Conservation (phyloP, 2,329 filamentous ascomycete genomes). For the Camptophora hylomeconis region DNA sequence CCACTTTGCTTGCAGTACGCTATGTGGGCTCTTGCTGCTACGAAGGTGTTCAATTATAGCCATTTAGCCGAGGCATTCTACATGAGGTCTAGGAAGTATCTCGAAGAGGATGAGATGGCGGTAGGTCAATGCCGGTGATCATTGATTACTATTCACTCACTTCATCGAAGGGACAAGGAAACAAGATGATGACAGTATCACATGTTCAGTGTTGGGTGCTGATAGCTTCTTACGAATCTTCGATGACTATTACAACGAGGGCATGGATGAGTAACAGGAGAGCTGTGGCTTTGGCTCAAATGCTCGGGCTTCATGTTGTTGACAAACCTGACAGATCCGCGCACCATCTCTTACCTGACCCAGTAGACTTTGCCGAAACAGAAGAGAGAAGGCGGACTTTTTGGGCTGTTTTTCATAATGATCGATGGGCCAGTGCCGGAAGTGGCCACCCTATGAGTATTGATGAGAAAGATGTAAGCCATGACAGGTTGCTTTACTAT, state of each 20-base stretch:
- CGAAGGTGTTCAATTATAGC: not conserved
- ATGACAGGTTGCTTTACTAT: not conserved
- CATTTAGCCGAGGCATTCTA: not conserved
- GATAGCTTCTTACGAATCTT: conserved; percentile 3
- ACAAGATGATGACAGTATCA: not conserved
- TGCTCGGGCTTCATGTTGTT: not conserved
- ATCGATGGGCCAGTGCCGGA: conserved; percentile 78
- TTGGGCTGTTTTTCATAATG: conserved; percentile 87
- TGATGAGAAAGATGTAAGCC: conserved; percentile 65
- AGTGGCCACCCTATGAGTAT: conserved; percentile 87
- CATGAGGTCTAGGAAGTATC: not conserved
- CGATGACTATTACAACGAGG: conserved; percentile 4
- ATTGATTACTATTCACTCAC: not conserved
- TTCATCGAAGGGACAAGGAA: not conserved
- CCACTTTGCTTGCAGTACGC: conserved; percentile 1
- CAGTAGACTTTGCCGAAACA: conserved; percentile 76
- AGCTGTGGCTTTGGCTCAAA: not conserved
- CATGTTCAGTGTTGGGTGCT: conserved; percentile 1
- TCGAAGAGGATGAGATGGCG: conserved; percentile 2
- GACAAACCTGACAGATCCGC: not conserved
- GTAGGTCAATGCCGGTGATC: not conserved
- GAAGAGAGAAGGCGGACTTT: conserved; percentile 74
- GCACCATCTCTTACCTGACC: conserved; percentile 51
- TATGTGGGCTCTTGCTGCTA: not conserved
- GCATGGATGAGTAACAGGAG: conserved; percentile 5